Base-by-base conservation (phyloP, 805 yeast genomes). In the Starmerella geochares region DNA sequence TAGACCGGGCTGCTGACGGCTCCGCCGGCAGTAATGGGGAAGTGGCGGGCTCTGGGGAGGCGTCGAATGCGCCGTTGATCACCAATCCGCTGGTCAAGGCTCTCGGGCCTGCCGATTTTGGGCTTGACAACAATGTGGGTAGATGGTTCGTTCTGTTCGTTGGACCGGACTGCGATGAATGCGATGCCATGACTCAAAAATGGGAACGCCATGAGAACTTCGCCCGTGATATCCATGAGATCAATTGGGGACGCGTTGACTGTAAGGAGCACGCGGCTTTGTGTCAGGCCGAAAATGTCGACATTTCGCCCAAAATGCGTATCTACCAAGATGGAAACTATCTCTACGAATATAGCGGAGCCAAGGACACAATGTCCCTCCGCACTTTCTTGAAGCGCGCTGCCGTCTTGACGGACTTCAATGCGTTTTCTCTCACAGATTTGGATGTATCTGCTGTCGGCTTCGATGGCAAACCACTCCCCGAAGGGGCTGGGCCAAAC, bases 71-170 rank as follows among this genome's bases (percentile, higher is more conserved):
- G 6, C 37, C 37, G 16, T 8, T 33, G 13, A 11, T 17, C 16
- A 11, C 27, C 4, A 38, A 25, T 4, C 17, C 37, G 17, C 21
- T 38, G 16, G 31, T 40, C 10, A 25, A 40, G 33, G 23, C 41
- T 4, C 41, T 40, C 4, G 44, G 32, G 2, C 36, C 21, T 14
- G 20, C 10, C 21, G 48, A 47, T n/a, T 46, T 52, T 35, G 56
- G 50, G n/a, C 27, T 41, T 5, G 48, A 28, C 38, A 23, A 24
- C 17, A 43, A 36, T 24, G 52, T 48, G 10, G 58, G 56, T 13
- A 51, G 54, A 10, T 54, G 58, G 58, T 39, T 50, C 20, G 51
- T 54, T 24, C 38, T 54, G 27, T 54, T 47, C 32, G 48, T 46
- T 11, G 39, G 39, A 8, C 25, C 17, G 3, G 48, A 29, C 27